Base-by-base conservation (phyloP, 78 protist genomes). In the Corallochytrium limacisporum region DNA sequence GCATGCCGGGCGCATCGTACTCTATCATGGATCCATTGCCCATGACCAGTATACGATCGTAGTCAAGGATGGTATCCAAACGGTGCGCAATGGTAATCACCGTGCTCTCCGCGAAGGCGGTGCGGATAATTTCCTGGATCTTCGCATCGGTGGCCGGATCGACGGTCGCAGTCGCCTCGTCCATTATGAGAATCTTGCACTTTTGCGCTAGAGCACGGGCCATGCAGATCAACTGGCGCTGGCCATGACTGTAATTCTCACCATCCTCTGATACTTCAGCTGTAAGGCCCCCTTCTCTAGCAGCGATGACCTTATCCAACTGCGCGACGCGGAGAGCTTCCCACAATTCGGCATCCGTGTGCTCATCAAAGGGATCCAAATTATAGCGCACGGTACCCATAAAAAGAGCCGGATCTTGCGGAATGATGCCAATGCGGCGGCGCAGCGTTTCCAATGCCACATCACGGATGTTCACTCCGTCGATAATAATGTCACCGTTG, bases 191-290 rank as follows among this genome's bases (percentile, higher is more conserved):
- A n/a, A n/a, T n/a, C n/a, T n/a, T n/a, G n/a, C n/a, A n/a, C n/a
- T n/a, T n/a, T n/a, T n/a, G n/a, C n/a, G n/a, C n/a, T n/a, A n/a
- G n/a, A n/a, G 98, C 98, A 15, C 97, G 73, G 0, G 85, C 90
- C 28, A 91, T 18, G 65, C 97, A 89, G 18, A 93, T 31, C 44
- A 93, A 79, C 82, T 93, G 96, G 1, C 89, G 71, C 71, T 91
- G 91, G 13, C 97, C 97, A 12, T 60, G 57, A 4, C 65, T 40
- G 53, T 69, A 37, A 55, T 82, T 82, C 20, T 69, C 84, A 31
- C 95, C 91, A 26, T 35, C 6, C 61, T 72, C 76, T 1, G 40
- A 20, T 32, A 81, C 22, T 16, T 65, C 10, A 6, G 24, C 15
- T 6, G 18, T 13, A 44, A 68, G 31, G 37, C 63, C 53, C 28